Base-by-base conservation (phyloP, 768 basidiomycete species). In the Phlebiopsis flavidoalba region DNA sequence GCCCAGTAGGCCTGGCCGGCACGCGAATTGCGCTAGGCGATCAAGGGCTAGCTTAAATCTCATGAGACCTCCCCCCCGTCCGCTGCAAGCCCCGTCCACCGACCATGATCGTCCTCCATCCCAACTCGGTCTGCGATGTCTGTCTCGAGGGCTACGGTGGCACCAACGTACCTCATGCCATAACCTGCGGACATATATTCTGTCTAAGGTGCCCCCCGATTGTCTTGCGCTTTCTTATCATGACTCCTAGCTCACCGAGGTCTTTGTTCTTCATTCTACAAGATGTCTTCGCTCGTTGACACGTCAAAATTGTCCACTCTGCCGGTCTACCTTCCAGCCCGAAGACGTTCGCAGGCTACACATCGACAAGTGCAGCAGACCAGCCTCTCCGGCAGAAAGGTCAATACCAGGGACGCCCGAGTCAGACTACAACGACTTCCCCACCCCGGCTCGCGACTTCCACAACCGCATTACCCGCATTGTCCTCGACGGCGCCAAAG, bases 181-280 rank as follows among this genome's bases (percentile, higher is more conserved):
- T 90, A 66, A 61, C 77, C 52, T 91, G 89, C 62, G 89, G 89
- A 17, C 88, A 91, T 69, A 81, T 85, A 59, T 89, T 89, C 73
- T 91, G 70, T 45, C 60, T 65, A 40, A 68, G 69, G 69, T 70
- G 49, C 52, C 50, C n/a, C 36, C 6, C 40, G 36, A 60, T 31
- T 14, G 12, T n/a, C 7, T 43, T n/a, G 58, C 61, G 36, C 56
- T 46, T 56, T 15, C n/a, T 47, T 60, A 57, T 61, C 45, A 36
- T 19, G 55, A 53, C 10, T 2, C 24, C 24, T 12, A 17, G 52
- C 60, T 58, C 53, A 63, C 45, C 47, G 17, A 43, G 8, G 14
- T 50, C 55, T 50, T 50, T 40, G 21, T 58, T 58, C 45, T 40
- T 26, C 22, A 33, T 52, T 37, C 56, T 31, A 31, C 2, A 65